phyloP scores from a whole-genome alignment of 2,329 filamentous ascomycete species.

The Uncinocarpus reesii region DNA sequence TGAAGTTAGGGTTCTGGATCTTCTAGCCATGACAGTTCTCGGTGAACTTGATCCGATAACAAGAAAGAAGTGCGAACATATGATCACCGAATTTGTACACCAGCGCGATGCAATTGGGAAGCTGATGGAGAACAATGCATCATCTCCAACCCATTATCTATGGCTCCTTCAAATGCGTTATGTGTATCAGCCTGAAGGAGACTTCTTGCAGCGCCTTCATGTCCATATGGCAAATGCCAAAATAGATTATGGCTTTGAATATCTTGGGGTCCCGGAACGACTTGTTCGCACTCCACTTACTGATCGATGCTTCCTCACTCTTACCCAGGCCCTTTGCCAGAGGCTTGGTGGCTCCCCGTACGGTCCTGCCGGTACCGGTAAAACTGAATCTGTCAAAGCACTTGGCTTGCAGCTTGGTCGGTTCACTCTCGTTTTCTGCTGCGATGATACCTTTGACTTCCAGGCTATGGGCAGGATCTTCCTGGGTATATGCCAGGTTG shows the following conservation, averaged over 20 bases:
- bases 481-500: conserved; percentile 96
- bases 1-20: conserved; percentile 71
- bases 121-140: conserved; percentile 64
- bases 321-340: conserved; percentile 92
- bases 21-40: conserved; percentile 80
- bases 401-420: conserved; percentile 91
- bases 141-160: conserved; percentile 66
- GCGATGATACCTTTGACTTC: conserved; percentile 98
- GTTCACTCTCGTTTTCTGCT: conserved; percentile 98
- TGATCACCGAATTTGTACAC: conserved; percentile 98
- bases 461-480: conserved; percentile 99
- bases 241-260: conserved; percentile 95
- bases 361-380: conserved; percentile 92
- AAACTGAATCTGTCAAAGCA: conserved; percentile 98
- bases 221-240: conserved; percentile 96
- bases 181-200: conserved; percentile 71
- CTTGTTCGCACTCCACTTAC: conserved; percentile 94
- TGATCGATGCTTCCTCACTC: conserved; percentile 93
- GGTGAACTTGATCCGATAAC: conserved; percentile 78
- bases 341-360: conserved; percentile 93
- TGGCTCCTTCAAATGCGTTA: conserved; percentile 98
- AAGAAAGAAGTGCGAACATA: conserved; percentile 93
- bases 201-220: conserved; percentile 68
- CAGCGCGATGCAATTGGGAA: conserved; percentile 90
- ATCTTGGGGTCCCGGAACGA: conserved; percentile 88